Evolutionary conservation across 352 stramenopile species (phyloP), one percentile per base, ranked within the genome.

Genomic region (Globisporangium mamillatum): DNA sequence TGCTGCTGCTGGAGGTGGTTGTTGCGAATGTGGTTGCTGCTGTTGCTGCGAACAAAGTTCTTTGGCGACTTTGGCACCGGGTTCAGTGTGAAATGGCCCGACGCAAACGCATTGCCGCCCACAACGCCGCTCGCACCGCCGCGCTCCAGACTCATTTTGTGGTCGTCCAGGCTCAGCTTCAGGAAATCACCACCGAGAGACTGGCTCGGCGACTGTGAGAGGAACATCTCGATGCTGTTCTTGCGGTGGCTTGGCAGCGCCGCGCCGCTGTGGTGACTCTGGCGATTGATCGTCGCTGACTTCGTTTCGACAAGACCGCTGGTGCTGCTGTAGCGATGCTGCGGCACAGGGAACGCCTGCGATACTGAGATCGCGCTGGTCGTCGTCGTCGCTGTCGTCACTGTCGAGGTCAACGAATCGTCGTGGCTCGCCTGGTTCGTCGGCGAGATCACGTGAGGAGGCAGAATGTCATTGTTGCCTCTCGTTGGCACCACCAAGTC

Each of bases 151-250:
- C 73, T 79, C 77, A 81, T 76, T 56, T 75, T 76, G 20, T 80
- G 77, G 75, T 94, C 87, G 57, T 92, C 84, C 64, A 94, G 58
- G 34, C 67, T 83, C 5, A 94, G 70, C 60, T 91, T 92, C 12
- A 94, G 71, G 55, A 94, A 92, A 61, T 90, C 83, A 18, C 83
- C 85, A 34, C 87, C 87, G 24, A 94, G 70, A 20, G 86, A 85
- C 63, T 94, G 87, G 52, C 81, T 91, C 1, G 87, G 87, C 60
- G 83, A 92, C 70, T 93, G 87, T 69, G 87, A 94, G 3, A 94
- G 71, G 78, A 94, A 94, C 85, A 94, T 92, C 71, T 94, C 87
- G 41, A 94, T 92, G 73, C 83, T 92, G 77, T 89, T 94, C 77
- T 94, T 94, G 52, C 87, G 83, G 52, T 79, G 84, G 25, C 72